Evolutionary conservation across 805 yeast species (phyloP).

Genomic region (Myxozyma sirexii): DNA sequence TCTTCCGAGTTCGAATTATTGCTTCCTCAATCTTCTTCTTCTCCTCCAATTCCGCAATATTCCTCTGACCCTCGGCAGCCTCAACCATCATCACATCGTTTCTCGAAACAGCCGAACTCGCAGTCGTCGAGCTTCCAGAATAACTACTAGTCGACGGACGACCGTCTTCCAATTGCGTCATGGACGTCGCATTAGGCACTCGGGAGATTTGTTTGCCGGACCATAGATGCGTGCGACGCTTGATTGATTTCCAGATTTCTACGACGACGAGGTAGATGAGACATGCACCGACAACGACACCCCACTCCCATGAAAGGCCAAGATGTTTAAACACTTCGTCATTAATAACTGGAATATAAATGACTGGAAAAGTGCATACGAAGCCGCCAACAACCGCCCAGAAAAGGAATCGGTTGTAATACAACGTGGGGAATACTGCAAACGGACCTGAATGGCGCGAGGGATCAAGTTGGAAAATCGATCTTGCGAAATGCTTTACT

Average conservation of each 20-base stretch:
- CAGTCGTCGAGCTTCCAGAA: background rate
- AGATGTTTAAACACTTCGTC: conserved; percentile 71
- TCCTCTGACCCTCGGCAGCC: background rate
- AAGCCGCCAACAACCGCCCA: conserved; percentile 80
- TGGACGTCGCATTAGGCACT: background rate
- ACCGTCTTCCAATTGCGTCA: background rate
- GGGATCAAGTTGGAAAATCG: conserved; percentile 60
- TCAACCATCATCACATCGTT: background rate
- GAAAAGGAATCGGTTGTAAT: conserved; percentile 75
- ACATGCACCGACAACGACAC: conserved; percentile 61
- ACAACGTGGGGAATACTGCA: conserved; percentile 55
- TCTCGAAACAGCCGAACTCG: background rate
- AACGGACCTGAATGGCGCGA: conserved; percentile 47
- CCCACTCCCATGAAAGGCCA: conserved; percentile 81
- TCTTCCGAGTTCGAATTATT: background rate
- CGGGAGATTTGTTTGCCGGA: conserved; percentile 21
- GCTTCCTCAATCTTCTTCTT: background rate
- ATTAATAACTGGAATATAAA: conserved; percentile 88
- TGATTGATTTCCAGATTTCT: conserved; percentile 69
- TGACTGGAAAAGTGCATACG: conserved; percentile 75
- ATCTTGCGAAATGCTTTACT: conserved; percentile 70
- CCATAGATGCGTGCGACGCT: conserved; percentile 48
- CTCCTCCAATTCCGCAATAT: background rate
- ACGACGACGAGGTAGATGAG: conserved; percentile 61
- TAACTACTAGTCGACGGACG: background rate